A percentile compares a stretch with the other conserved stretches of the same genome.
phyloP scores from a whole-genome alignment of 495 filamentous ascomycete species.

The Physcia stellaris region DNA sequence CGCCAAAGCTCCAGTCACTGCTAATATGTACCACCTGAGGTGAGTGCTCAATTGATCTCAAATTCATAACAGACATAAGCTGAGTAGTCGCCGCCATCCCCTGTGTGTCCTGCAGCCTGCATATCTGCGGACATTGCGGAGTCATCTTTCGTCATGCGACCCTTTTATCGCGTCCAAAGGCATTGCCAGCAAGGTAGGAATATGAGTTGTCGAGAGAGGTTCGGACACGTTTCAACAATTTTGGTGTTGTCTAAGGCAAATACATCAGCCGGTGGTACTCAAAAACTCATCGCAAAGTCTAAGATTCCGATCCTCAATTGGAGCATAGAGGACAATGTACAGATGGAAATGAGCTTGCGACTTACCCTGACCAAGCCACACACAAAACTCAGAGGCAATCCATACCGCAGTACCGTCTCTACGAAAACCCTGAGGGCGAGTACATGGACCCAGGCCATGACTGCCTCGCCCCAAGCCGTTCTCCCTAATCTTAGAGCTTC shows the following conservation, averaged over 20 bases:
- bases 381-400: constrained; percentile 77
- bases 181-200: constrained; percentile 88
- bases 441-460: constrained; percentile 91
- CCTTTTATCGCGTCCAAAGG: constrained; percentile 91
- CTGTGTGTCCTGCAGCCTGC: constrained; percentile 55
- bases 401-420: constrained; percentile 90
- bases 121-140: constrained; percentile 60
- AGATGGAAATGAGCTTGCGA: no score
- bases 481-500: constrained; percentile 77
- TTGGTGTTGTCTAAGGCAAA: constrained; percentile 57
- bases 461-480: constrained; percentile 83
- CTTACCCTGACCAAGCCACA: constrained; percentile 71
- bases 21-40: no score
- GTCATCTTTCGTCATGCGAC: constrained; percentile 79
- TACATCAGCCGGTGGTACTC: constrained; percentile 1
- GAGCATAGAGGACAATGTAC: background rate
- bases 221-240: constrained; percentile 71
- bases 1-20: no score
- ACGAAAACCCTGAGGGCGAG: constrained; percentile 88
- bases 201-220: constrained; percentile 68
- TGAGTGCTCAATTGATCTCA: constrained; percentile 49
- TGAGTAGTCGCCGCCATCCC: constrained; percentile 66
- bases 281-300: background rate
- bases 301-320: background rate
- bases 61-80: constrained; percentile 97